phyloP scores from a whole-genome alignment of 768 basidiomycete species.

The Suillus spraguei region DNA sequence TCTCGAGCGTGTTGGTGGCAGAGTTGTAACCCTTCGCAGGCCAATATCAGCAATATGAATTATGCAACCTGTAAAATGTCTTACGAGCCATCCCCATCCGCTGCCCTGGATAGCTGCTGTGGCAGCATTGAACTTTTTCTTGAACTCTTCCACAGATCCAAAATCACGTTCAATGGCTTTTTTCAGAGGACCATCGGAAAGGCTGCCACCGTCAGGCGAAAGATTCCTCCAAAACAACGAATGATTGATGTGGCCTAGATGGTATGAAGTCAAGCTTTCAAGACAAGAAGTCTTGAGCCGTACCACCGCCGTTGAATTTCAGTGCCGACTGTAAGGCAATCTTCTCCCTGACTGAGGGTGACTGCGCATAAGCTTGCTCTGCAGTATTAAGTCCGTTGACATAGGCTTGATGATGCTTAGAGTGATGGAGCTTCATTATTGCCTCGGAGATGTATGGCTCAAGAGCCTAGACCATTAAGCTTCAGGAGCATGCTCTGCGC shows the following conservation, averaged over 20 bases:
- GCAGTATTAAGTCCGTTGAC: slow-evolving; percentile 95
- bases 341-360: slow-evolving; percentile 65
- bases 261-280: not conserved
- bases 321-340: slow-evolving; percentile 90
- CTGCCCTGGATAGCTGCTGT: slow-evolving; percentile 95
- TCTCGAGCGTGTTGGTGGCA: slow-evolving; percentile 73
- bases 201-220: slow-evolving; percentile 78
- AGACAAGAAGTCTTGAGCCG: slow-evolving; percentile 15
- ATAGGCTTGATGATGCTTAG: slow-evolving; percentile 91
- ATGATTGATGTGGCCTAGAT: slow-evolving; percentile 88
- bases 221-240: slow-evolving; percentile 98
- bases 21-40: slow-evolving; percentile 65
- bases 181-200: slow-evolving; percentile 70
- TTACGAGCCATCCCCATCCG: slow-evolving; percentile 97
- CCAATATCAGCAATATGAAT: not conserved
- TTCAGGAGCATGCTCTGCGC: slow-evolving; percentile 4
- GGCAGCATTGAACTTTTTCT: slow-evolving; percentile 81
- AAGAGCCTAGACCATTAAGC: slow-evolving; percentile 58
- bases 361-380: slow-evolving; percentile 76
- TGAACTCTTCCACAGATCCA: slow-evolving; percentile 84
- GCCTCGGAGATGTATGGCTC: slow-evolving; percentile 90
- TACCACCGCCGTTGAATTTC: slow-evolving; percentile 97
- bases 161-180: slow-evolving; percentile 79
- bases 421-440: slow-evolving; percentile 95
- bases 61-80: slow-evolving; percentile 21